These are phyloP conservation scores for Lyophyllum semitale DNA, from an alignment of 768 basidiomycete species.

Conservation along the genomic window DNA sequence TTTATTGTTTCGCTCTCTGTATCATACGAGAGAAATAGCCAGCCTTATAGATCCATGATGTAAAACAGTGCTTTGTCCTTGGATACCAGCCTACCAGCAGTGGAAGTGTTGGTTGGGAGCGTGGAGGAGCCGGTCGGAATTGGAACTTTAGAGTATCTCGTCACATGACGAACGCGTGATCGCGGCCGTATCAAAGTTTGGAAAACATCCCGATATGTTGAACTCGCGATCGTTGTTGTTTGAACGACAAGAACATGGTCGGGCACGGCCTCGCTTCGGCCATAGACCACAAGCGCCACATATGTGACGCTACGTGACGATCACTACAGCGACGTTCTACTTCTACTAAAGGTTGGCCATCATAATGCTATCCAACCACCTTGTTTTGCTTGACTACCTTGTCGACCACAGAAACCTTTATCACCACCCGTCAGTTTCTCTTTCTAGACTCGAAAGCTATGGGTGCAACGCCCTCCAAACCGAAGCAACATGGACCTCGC, in stretches of 20 bases:
- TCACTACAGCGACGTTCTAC: neutral
- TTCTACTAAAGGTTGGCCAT: neutral
- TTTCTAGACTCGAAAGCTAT: neutral
- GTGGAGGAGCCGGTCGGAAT: too few relatives aligned
- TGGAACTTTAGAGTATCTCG: too few relatives aligned
- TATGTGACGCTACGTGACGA: neutral
- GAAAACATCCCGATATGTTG: neutral
- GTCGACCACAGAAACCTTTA: neutral
- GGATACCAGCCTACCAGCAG: neutral
- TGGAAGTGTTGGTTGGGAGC: neutral
- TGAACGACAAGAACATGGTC: neutral
- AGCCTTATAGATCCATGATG: too few relatives aligned
- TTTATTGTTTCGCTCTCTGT: too few relatives aligned
- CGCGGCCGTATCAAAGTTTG: neutral
- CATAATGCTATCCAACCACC: neutral
- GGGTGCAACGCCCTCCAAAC: neutral
- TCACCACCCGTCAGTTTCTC: neutral
- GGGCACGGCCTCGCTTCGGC: neutral
- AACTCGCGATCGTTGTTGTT: neutral
- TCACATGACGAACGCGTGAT: neutral
- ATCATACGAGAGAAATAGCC: too few relatives aligned
- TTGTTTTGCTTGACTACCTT: conserved; percentile 4
- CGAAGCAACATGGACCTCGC: neutral
- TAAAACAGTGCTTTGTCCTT: too few relatives aligned
- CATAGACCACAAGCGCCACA: neutral